Base-by-base conservation (phyloP, 2,329 filamentous ascomycete genomes). In the Eurotiales sp. region DNA sequence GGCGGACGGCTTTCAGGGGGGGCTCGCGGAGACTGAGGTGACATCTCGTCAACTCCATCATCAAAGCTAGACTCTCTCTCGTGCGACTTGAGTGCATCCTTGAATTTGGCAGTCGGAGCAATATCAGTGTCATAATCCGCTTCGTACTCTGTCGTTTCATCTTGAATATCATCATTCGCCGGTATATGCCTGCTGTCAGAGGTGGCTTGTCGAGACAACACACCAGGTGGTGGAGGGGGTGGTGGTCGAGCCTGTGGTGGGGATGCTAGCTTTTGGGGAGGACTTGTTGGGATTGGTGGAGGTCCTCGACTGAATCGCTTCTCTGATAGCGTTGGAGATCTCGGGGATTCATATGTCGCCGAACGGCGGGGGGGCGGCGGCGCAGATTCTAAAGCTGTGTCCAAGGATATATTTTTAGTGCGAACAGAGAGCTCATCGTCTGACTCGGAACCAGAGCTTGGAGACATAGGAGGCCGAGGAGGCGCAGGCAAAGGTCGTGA, bases 71-170 rank as follows among this genome's bases (percentile, higher is more conserved):
- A 82, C 41, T 92, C 88, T 49, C 86, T 82, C 7, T 80, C 82
- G 67, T 95, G 90, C 8, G 88, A 76, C 68, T 92, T 95, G 55
- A 97, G 71, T 1, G 92, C 91, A 72, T 96, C 92, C 70, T 95
- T 96, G 69, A 96, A 90, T 51, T 88, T 89, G n/a, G 83, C 90
- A 8, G 89, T 86, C n/a, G 91, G 89, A 1, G 87, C 91, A 64
- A 97, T 97, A 66, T 97, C 93, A 6, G 93, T 97, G 61, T 97
- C 93, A 66, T 97, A 97, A 64, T 97, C 93, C 6, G 92, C 93
- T 65, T 99, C 93, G 64, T 97, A 97, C 64, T 96, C 92, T 0
- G 90, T 95, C 29, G 90, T 80, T 62, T 95, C 90, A 53, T 87
- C 89, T 53, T 87, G 86, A 22, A 83, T 85, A 12, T 86, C 85